phyloP scores from a whole-genome alignment of 163 green algal genomes.

The Chlamydomonas reinhardtii region DNA sequence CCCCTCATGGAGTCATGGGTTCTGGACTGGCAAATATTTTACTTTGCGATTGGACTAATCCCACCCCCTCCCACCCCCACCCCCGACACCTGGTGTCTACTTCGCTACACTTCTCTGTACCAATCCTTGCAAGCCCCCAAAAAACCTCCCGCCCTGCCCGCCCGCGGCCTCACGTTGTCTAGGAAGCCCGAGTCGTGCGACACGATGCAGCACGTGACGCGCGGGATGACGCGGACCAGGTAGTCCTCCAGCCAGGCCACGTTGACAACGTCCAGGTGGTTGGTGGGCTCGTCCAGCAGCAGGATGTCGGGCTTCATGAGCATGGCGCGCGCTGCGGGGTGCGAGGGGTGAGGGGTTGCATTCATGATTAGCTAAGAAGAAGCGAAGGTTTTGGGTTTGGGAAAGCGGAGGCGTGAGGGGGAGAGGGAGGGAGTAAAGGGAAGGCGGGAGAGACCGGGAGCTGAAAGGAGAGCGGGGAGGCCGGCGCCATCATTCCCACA shows the following conservation, averaged over 20 bases:
- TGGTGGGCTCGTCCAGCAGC: constrained; percentile 87
- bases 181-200: constrained; percentile 94
- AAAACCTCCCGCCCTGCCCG: no score
- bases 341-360: background rate
- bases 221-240: constrained; percentile 64
- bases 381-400: background rate
- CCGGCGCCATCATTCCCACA: no score
- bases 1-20: no score
- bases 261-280: constrained; percentile 86
- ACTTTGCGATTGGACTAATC: no score
- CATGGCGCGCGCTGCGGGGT: constrained; percentile 79
- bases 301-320: constrained; percentile 84
- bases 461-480: no score
- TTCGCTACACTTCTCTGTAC: no score
- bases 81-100: no score
- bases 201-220: constrained; percentile 88
- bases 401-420: background rate
- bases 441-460: background rate
- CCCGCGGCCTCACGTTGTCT: constrained; percentile 66
- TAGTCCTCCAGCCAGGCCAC: constrained; percentile 90
- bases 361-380: background rate
- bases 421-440: background rate
- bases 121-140: no score
- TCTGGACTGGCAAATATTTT: no score
- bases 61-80: no score